phyloP scores from a whole-genome alignment of 2,329 filamentous ascomycete genomes.

The Claviceps sp. region DNA sequence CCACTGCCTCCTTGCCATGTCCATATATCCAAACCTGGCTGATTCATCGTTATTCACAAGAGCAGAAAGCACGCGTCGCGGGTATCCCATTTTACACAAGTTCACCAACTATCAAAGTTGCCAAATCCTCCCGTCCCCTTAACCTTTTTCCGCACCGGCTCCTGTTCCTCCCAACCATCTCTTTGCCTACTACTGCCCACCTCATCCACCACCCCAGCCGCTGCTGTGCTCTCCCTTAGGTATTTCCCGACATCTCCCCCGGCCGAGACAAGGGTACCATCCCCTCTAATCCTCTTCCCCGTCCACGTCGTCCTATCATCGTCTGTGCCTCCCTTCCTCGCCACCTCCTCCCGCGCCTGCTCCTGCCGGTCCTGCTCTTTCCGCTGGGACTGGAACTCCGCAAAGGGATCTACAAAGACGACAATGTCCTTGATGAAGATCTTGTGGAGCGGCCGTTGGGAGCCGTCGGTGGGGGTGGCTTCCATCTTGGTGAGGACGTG shows the following conservation, averaged over 20 bases:
- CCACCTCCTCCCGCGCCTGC: slow-evolving; percentile 47
- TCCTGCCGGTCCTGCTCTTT: slow-evolving; percentile 46
- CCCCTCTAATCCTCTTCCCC: slow-evolving; percentile 69
- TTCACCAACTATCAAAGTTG: slow-evolving; percentile 86
- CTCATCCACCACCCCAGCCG: slow-evolving; percentile 35
- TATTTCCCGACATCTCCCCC: slow-evolving; percentile 61
- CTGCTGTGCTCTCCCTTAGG: slow-evolving; percentile 42
- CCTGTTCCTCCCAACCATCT: slow-evolving; percentile 32
- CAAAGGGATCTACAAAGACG: slow-evolving; percentile 88
- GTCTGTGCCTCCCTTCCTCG: slow-evolving; percentile 57
- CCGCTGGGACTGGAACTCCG: slow-evolving; percentile 74
- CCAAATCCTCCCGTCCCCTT: slow-evolving; percentile 65
- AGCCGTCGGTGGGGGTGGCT: slow-evolving; percentile 59
- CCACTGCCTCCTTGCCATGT: no score
- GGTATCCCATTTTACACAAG: not conserved
- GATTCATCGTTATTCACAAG: no score
- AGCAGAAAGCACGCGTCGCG: no score
- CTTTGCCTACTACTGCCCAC: slow-evolving; percentile 25
- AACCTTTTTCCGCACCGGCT: slow-evolving; percentile 68
- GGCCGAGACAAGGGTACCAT: slow-evolving; percentile 41
- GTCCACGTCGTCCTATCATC: slow-evolving; percentile 94
- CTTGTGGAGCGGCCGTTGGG: slow-evolving; percentile 61
- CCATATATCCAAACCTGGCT: no score
- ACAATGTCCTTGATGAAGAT: slow-evolving; percentile 72
- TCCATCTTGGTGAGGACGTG: slow-evolving; percentile 67